Evolutionary conservation across 257 asterid species (phyloP).

Genomic region (Solanum chiquidenum): DNA sequence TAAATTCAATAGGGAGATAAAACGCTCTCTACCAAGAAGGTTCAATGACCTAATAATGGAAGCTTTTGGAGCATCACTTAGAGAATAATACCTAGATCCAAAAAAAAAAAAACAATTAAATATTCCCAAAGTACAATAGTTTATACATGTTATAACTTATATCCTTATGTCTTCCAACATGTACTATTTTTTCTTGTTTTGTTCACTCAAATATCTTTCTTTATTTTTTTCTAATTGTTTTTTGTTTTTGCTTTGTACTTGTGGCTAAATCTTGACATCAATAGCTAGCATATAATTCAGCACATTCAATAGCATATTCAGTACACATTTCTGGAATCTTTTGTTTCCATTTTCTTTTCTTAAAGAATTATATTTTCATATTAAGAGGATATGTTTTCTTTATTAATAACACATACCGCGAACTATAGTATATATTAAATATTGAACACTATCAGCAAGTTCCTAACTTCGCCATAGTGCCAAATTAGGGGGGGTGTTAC

Average conservation of each 20-base stretch:
- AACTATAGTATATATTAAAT: neutral
- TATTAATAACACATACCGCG: neutral
- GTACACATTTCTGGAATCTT: neutral
- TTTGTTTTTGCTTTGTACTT: neutral
- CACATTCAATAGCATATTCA: neutral
- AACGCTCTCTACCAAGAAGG: neutral
- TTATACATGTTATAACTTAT: neutral
- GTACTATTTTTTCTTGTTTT: neutral
- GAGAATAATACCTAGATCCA: neutral
- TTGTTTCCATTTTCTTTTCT: neutral
- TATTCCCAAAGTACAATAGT: neutral
- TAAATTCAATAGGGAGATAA: accelerated
- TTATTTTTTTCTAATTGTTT: neutral
- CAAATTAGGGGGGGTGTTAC: neutral
- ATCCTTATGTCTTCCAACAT: neutral
- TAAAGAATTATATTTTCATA: neutral
- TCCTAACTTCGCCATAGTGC: neutral
- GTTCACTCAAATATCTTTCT: too few relatives aligned
- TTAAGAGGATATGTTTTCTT: neutral
- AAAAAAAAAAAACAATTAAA: neutral
- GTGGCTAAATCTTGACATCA: neutral
- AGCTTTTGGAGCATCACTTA: neutral
- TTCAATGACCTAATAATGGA: neutral
- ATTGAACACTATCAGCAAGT: neutral
- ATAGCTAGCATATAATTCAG: neutral